These are phyloP conservation scores for Tetrahymena thermophila DNA, from an alignment of 73 alveolate species.

Conservation along the genomic window DNA sequence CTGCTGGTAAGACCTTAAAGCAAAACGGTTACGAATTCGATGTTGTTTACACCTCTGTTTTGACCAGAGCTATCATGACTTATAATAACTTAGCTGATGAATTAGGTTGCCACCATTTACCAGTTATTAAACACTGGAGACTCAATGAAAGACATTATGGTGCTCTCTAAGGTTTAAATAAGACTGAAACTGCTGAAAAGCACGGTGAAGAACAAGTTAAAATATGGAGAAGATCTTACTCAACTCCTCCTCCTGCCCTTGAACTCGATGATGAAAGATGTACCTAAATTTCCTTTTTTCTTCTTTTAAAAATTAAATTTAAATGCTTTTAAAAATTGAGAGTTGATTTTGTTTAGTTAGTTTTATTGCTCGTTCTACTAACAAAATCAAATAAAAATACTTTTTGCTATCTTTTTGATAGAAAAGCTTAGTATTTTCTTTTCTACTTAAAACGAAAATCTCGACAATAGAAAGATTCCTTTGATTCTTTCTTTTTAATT, in stretches of 20 bases:
- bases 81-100: constrained; percentile 52
- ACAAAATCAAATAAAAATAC: neutral
- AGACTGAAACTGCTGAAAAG: constrained; percentile 93
- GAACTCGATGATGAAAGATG: constrained; percentile 79
- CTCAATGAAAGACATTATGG: constrained; percentile 98
- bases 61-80: constrained; percentile 81
- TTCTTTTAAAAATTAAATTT: neutral
- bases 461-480: neutral
- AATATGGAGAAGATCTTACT: constrained; percentile 94
- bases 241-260: constrained; percentile 94
- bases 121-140: constrained; percentile 88
- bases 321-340: too few relatives aligned
- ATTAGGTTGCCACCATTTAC: constrained; percentile 81
- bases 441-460: neutral
- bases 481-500: neutral
- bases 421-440: neutral
- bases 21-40: constrained; percentile 75
- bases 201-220: constrained; percentile 89
- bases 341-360: too few relatives aligned
- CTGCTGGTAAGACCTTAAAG: constrained; percentile 64
- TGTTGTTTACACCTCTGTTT: constrained; percentile 88
- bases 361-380: neutral
- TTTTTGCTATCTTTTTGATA: neutral
- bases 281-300: neutral
- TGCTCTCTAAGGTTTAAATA: constrained; percentile 94